These are phyloP conservation scores for Boletellus ananas DNA, from an alignment of 768 basidiomycete species.

Conservation along the genomic window DNA sequence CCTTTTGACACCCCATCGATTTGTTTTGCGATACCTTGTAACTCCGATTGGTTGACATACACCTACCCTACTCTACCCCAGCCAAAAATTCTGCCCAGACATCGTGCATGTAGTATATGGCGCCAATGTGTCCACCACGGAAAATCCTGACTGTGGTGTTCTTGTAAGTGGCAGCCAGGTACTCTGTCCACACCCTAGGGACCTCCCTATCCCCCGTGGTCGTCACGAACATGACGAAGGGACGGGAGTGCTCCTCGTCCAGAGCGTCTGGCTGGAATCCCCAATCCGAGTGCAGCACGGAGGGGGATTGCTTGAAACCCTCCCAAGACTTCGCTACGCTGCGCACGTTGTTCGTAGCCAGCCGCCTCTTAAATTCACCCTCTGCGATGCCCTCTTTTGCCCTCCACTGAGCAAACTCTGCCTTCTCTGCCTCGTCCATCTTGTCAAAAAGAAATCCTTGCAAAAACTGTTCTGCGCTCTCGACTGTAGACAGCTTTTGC, in stretches of 20 bases:
- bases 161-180: conserved; percentile 45
- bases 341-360: conserved; percentile 40
- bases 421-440: conserved; percentile 37
- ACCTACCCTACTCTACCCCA: conserved; percentile 10
- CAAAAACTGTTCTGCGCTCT: conserved; percentile 41
- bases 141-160: conserved; percentile 40
- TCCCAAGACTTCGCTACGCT: conserved; percentile 51
- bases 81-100: conserved; percentile 39
- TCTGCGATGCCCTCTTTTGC: conserved; percentile 37
- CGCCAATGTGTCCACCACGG: conserved; percentile 48
- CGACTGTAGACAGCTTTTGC: conserved; percentile 35
- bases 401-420: conserved; percentile 38
- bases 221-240: conserved; percentile 44
- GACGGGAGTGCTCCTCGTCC: conserved; percentile 43
- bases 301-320: conserved; percentile 44
- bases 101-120: conserved; percentile 43
- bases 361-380: conserved; percentile 39
- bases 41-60: background rate
- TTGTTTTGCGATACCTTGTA: conserved; percentile 22
- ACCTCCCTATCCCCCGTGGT: conserved; percentile 41
- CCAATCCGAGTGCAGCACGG: conserved; percentile 50
- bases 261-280: conserved; percentile 41
- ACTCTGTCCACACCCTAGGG: conserved; percentile 44
- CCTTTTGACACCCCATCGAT: conserved; percentile 14
- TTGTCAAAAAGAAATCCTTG: conserved; percentile 36